Evolutionary conservation across 805 yeast genomes (phyloP).

Genomic region (Pichia heedii): DNA sequence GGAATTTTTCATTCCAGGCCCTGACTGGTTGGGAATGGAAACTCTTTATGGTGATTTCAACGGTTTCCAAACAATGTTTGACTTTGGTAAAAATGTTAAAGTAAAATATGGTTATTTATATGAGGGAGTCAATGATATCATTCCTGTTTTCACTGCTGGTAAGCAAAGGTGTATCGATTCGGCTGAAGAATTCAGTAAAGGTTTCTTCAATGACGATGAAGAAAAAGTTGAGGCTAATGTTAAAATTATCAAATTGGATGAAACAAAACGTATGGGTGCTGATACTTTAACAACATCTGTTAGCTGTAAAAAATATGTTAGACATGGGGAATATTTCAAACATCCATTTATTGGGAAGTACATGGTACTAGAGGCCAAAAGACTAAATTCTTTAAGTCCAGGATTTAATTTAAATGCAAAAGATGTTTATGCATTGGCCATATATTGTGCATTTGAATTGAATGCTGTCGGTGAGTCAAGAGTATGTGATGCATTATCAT

Average conservation of each 20-base stretch:
- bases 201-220: slow-evolving; percentile 37
- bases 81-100: slow-evolving; percentile 42
- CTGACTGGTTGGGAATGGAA: slow-evolving; percentile 34
- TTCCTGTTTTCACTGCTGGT: slow-evolving; percentile 49
- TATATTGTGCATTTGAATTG: slow-evolving; percentile 67
- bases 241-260: slow-evolving; percentile 36
- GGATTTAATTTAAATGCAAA: slow-evolving; percentile 41
- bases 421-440: slow-evolving; percentile 47
- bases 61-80: slow-evolving; percentile 42
- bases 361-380: slow-evolving; percentile 35
- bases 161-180: slow-evolving; percentile 48
- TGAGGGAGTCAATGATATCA: slow-evolving; percentile 15
- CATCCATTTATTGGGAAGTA: slow-evolving; percentile 12
- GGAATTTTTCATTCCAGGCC: slow-evolving; percentile 34
- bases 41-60: slow-evolving; percentile 41
- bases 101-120: slow-evolving; percentile 40
- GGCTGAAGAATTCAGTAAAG: slow-evolving; percentile 47
- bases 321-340: slow-evolving; percentile 16
- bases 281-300: slow-evolving; percentile 50
- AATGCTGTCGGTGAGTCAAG: slow-evolving; percentile 60
- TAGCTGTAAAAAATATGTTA: slow-evolving; percentile 33
- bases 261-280: slow-evolving; percentile 41
- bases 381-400: slow-evolving; percentile 48
- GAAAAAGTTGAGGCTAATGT: slow-evolving; percentile 28
- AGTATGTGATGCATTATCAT: slow-evolving; percentile 60